phyloP scores from a whole-genome alignment of 768 basidiomycete species.

The Saitozyma podzolica region DNA sequence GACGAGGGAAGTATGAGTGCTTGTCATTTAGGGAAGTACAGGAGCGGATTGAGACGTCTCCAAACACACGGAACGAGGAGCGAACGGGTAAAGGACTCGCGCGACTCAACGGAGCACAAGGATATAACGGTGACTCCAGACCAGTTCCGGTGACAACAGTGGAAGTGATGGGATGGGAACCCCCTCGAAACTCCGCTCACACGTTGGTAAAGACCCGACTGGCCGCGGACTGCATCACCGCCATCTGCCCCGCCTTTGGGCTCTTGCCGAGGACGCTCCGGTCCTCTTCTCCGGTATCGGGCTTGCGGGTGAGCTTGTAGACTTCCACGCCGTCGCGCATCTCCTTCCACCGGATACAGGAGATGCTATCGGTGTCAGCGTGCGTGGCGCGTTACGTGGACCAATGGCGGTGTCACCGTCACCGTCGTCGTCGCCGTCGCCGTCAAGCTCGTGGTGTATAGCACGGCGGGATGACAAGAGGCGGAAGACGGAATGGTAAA shows the following conservation, averaged over 20 bases:
- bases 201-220: constrained; percentile 54
- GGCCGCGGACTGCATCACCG: constrained; percentile 54
- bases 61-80: too few relatives aligned
- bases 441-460: too few relatives aligned
- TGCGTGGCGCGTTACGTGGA: background rate
- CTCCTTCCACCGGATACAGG: constrained; percentile 55
- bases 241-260: constrained; percentile 51
- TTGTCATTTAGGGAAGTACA: too few relatives aligned
- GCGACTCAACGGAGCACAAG: too few relatives aligned
- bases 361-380: constrained; percentile 34
- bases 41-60: too few relatives aligned
- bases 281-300: constrained; percentile 33
- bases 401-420: background rate
- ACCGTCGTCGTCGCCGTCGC: too few relatives aligned
- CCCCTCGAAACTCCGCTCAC: constrained; percentile 32
- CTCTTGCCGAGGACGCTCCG: constrained; percentile 52
- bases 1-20: too few relatives aligned
- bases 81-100: too few relatives aligned
- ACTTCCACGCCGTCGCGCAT: constrained; percentile 53
- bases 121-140: too few relatives aligned
- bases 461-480: too few relatives aligned
- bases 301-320: constrained; percentile 39
- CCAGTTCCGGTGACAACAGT: too few relatives aligned
- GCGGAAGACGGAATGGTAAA: background rate
- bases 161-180: too few relatives aligned